Percentiles rank a stretch among this genome's conserved stretches.
These are phyloP conservation scores for Lachnellula willkommii DNA, from an alignment of 2,329 filamentous ascomycete species.

Conservation along the genomic window DNA sequence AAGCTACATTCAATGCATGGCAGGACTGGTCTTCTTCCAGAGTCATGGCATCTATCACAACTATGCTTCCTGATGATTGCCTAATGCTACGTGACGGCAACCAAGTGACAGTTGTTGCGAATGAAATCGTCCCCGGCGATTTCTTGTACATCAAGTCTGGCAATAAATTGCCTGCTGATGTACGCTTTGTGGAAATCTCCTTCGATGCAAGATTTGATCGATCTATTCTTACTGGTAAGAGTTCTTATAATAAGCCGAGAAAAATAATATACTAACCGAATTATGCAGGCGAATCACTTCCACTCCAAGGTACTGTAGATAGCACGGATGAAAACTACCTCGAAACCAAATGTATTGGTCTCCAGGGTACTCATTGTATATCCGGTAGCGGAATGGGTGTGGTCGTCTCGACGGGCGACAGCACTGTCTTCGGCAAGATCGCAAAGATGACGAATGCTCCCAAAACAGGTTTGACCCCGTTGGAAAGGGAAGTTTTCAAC, in stretches of 20 bases:
- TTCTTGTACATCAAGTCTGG: slow-evolving; percentile 63
- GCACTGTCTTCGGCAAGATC: slow-evolving; percentile 70
- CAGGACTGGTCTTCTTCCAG: slow-evolving; percentile 71
- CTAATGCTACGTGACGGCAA: slow-evolving; percentile 56
- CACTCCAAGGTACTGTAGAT: slow-evolving; percentile 58
- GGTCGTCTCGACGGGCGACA: slow-evolving; percentile 66
- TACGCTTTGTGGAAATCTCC: slow-evolving; percentile 64
- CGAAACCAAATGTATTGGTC: slow-evolving; percentile 68
- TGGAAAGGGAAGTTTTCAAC: slow-evolving; percentile 67
- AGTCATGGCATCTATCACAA: slow-evolving; percentile 75
- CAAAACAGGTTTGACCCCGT: slow-evolving; percentile 59
- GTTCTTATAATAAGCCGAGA: neutral
- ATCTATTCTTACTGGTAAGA: slow-evolving; percentile 61
- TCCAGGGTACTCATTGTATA: slow-evolving; percentile 75
- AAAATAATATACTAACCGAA: neutral
- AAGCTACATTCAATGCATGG: slow-evolving; percentile 65
- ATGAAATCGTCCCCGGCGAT: slow-evolving; percentile 67
- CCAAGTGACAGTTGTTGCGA: slow-evolving; percentile 44
- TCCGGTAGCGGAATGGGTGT: slow-evolving; percentile 62
- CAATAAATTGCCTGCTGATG: slow-evolving; percentile 68
- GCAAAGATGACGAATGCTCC: slow-evolving; percentile 67
- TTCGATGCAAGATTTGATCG: slow-evolving; percentile 68
- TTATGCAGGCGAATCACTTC: slow-evolving; percentile 54
- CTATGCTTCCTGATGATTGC: slow-evolving; percentile 72
- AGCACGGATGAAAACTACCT: slow-evolving; percentile 68